Evolutionary conservation across 2,329 filamentous ascomycete species (phyloP).

Genomic region (Calonectria henricotiae): DNA sequence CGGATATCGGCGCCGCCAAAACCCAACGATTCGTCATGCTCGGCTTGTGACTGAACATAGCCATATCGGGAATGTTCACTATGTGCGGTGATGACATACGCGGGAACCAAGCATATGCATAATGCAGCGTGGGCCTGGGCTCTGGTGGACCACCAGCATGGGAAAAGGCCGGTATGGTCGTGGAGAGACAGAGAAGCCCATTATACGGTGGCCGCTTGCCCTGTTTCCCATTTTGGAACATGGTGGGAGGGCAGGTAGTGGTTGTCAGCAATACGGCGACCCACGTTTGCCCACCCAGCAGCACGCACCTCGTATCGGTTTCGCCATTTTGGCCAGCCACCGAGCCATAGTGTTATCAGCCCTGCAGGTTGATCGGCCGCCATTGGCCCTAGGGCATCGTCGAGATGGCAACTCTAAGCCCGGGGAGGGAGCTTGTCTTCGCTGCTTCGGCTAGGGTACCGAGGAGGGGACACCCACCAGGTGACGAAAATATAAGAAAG

Average conservation of each 20-base stretch:
- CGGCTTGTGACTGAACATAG: constrained; percentile 36
- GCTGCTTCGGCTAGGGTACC: constrained; percentile 23
- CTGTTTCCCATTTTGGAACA: constrained; percentile 45
- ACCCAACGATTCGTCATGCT: constrained; percentile 31
- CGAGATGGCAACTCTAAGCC: constrained; percentile 39
- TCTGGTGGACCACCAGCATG: constrained; percentile 37
- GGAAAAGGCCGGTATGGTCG: constrained; percentile 34
- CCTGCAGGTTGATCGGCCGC: constrained; percentile 47
- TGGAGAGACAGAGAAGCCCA: constrained; percentile 42
- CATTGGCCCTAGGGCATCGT: constrained; percentile 43
- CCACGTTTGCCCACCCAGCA: constrained; percentile 43
- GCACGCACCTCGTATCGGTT: constrained; percentile 52
- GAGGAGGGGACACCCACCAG: constrained; percentile 11
- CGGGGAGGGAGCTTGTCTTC: constrained; percentile 29
- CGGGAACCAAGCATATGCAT: constrained; percentile 40
- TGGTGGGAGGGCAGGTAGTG: constrained; percentile 45
- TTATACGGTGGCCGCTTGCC: constrained; percentile 38
- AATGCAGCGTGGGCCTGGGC: constrained; percentile 43
- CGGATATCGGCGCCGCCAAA: constrained; percentile 24
- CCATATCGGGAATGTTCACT: constrained; percentile 25
- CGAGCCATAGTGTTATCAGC: constrained; percentile 47
- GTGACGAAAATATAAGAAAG: constrained; percentile 49
- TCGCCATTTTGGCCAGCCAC: constrained; percentile 51
- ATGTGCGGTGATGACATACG: constrained; percentile 40
- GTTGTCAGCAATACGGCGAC: constrained; percentile 50